Conservation (phyloP, 2,329 filamentous ascomycete species). For the Aspergillus udagawae region DNA sequence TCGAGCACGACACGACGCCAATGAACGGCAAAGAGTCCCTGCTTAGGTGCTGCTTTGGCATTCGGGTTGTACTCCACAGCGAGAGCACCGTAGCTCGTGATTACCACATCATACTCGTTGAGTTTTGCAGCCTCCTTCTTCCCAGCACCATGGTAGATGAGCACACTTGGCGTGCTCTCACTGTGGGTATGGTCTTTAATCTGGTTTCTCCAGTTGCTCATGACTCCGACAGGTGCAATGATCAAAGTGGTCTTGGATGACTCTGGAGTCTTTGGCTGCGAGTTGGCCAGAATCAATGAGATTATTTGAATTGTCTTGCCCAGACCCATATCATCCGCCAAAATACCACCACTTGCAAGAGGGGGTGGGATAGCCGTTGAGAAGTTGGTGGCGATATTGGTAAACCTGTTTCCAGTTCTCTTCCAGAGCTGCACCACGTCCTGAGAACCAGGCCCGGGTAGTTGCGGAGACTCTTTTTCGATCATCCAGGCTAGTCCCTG, state of each 20-base stretch:
- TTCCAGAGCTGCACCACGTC: conserved; percentile 77
- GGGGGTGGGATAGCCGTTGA: conserved; percentile 54
- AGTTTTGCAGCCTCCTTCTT: conserved; percentile 59
- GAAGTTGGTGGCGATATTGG: conserved; percentile 70
- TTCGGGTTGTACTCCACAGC: conserved; percentile 58
- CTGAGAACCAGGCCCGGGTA: conserved; percentile 56
- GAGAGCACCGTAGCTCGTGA: conserved; percentile 80
- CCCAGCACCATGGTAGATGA: conserved; percentile 68
- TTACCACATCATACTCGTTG: conserved; percentile 66
- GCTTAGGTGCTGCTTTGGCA: conserved; percentile 42
- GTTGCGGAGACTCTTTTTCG: conserved; percentile 65
- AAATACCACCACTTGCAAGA: conserved; percentile 74
- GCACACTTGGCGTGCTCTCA: conserved; percentile 60
- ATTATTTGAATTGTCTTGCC: conserved; percentile 88
- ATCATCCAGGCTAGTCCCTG: conserved; percentile 79
- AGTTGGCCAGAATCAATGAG: conserved; percentile 65
- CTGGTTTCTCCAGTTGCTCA: conserved; percentile 87
- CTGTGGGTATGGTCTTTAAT: conserved; percentile 66
- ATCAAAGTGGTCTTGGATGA: conserved; percentile 66
- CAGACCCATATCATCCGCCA: conserved; percentile 90
- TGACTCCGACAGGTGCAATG: conserved; percentile 75
- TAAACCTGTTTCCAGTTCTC: conserved; percentile 49
- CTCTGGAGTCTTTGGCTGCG: conserved; percentile 39
- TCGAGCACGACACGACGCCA: conserved; percentile 81
- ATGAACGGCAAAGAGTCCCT: conserved; percentile 58